A percentile compares a stretch with the other conserved stretches of the same genome.
phyloP scores from a whole-genome alignment of 768 basidiomycete species.

The Piloderma croceum region DNA sequence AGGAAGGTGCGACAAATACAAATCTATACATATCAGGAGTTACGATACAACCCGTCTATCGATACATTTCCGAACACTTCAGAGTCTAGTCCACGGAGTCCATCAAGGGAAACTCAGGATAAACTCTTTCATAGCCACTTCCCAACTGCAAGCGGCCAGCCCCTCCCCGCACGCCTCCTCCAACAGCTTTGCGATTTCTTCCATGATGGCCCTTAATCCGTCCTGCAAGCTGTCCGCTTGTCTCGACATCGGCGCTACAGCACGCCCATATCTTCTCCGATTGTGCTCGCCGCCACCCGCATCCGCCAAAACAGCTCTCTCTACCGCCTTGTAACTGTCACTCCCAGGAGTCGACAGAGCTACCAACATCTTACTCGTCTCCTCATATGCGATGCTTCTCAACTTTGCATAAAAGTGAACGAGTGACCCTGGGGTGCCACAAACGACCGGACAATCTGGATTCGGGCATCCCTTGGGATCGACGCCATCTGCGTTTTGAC shows the following conservation, averaged over 20 bases:
- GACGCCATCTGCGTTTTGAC: constrained; percentile 47
- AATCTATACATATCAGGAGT: too few species aligned
- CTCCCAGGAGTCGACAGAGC: constrained; percentile 33
- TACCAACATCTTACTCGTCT: constrained; percentile 31
- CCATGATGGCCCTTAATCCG: constrained; percentile 30
- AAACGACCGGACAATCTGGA: constrained; percentile 72
- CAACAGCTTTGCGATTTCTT: constrained; percentile 24
- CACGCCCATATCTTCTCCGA: neutral
- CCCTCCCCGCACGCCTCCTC: constrained; percentile 35
- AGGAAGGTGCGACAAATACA: too few species aligned
- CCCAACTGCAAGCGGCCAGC: constrained; percentile 55
- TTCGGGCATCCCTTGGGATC: constrained; percentile 72
- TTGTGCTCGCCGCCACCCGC: constrained; percentile 12
- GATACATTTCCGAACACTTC: too few species aligned
- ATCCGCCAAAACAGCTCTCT: constrained; percentile 36
- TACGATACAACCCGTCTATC: too few species aligned
- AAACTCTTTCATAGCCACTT: constrained; percentile 50
- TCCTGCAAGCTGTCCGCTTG: constrained; percentile 13
- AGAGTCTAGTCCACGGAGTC: too few species aligned
- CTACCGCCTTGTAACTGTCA: constrained; percentile 37
- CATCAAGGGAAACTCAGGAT: constrained; percentile 60
- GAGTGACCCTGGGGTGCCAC: constrained; percentile 78
- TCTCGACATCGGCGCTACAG: constrained; percentile 6
- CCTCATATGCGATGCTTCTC: constrained; percentile 42
- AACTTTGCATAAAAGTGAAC: constrained; percentile 59